Conservation (phyloP, 2,329 filamentous ascomycete species). For the Daldinia sp. region DNA sequence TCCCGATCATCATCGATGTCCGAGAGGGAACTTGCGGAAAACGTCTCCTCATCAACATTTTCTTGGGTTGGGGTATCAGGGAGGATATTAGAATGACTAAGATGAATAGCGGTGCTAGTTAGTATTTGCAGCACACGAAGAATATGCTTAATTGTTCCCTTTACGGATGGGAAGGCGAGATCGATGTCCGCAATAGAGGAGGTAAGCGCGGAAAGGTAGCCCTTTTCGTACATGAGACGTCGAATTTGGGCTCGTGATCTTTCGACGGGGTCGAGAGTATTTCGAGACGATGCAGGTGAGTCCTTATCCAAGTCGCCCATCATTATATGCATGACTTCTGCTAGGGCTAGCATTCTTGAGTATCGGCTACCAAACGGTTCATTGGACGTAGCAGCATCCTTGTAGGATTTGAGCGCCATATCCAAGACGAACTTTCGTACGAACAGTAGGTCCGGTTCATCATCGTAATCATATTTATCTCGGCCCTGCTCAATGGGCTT, state of each 20-base stretch:
- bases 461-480: slow-evolving; percentile 72
- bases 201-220: slow-evolving; percentile 88
- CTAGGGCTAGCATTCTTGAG: slow-evolving; percentile 83
- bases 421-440: slow-evolving; percentile 96
- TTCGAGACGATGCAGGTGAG: slow-evolving; percentile 50
- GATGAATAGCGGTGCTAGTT: slow-evolving; percentile 83
- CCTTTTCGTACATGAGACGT: slow-evolving; percentile 98
- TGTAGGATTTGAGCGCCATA: slow-evolving; percentile 90
- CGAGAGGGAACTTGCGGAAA: slow-evolving; percentile 86
- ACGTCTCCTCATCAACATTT: slow-evolving; percentile 83
- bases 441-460: slow-evolving; percentile 85
- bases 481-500: slow-evolving; percentile 65
- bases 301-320: slow-evolving; percentile 80
- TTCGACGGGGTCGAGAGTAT: slow-evolving; percentile 47
- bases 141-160: slow-evolving; percentile 95
- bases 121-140: slow-evolving; percentile 87
- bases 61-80: slow-evolving; percentile 71
- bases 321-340: slow-evolving; percentile 93
- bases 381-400: slow-evolving; percentile 79
- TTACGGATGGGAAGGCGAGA: slow-evolving; percentile 91
- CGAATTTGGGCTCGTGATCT: slow-evolving; percentile 83
- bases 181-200: slow-evolving; percentile 94
- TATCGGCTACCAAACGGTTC: slow-evolving; percentile 89
- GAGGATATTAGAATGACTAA: slow-evolving; percentile 84
- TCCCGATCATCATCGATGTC: slow-evolving; percentile 87